Evolutionary conservation across 225 moss, liverwort and hornwort species (phyloP).

Genomic region (Sphagnum contortum): DNA sequence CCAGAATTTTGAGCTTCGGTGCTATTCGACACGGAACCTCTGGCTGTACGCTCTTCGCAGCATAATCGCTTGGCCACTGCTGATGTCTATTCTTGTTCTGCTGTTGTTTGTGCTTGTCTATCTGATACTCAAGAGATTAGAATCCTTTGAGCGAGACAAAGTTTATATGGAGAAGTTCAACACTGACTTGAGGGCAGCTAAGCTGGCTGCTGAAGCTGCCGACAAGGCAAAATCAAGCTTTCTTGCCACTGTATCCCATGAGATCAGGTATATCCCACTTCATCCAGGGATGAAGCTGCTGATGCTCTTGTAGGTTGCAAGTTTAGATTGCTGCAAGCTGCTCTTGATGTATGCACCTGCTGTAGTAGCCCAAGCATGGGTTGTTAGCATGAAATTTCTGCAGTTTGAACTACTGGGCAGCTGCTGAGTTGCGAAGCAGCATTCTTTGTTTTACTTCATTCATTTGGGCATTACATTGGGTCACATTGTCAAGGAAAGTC

Average conservation of each 20-base stretch:
- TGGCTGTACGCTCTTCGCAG: slow-evolving; percentile 17
- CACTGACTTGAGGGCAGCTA: slow-evolving; percentile 46
- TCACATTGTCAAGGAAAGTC: too few species aligned
- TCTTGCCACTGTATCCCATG: slow-evolving; percentile 84
- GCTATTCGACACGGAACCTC: slow-evolving; percentile 28
- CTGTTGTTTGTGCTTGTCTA: slow-evolving; percentile 48
- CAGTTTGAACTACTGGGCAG: too few species aligned
- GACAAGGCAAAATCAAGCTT: slow-evolving; percentile 77
- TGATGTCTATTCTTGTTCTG: slow-evolving; percentile 53
- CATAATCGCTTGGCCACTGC: slow-evolving; percentile 62
- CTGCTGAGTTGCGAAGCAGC: too few species aligned
- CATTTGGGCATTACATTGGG: not conserved
- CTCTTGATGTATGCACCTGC: not conserved
- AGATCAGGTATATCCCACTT: slow-evolving; percentile 40
- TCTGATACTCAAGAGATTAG: slow-evolving; percentile 47
- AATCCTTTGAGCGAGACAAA: slow-evolving; percentile 42
- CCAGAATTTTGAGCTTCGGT: slow-evolving; percentile 53
- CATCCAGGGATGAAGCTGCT: too few species aligned
- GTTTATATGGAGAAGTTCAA: slow-evolving; percentile 61
- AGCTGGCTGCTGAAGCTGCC: slow-evolving; percentile 53
- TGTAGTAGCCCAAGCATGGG: too few species aligned
- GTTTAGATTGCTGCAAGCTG: not conserved
- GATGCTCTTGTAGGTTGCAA: too few species aligned
- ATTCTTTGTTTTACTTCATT: not conserved
- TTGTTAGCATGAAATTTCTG: too few species aligned